These are phyloP conservation scores for Corinectria fuckeliana DNA, from an alignment of 2,329 filamentous ascomycete genomes.

Conservation along the genomic window DNA sequence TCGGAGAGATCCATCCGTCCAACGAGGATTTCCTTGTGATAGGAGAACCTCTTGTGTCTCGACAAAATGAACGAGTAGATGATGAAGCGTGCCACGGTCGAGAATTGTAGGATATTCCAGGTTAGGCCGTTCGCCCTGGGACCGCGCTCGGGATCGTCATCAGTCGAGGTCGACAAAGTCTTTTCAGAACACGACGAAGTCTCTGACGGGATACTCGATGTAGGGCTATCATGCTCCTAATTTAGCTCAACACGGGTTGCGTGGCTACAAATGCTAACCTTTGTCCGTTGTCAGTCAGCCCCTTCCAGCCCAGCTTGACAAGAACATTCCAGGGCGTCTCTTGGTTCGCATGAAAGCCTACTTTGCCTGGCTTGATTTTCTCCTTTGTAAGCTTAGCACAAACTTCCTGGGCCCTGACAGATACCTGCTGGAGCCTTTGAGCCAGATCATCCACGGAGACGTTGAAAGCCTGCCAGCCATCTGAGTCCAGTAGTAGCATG, in stretches of 20 bases:
- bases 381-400: background rate
- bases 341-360: background rate
- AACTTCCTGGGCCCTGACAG: background rate
- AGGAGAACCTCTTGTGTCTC: background rate
- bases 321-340: background rate
- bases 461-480: background rate
- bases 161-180: background rate
- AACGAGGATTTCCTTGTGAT: background rate
- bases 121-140: background rate
- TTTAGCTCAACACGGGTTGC: background rate
- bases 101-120: background rate
- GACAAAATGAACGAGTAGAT: background rate
- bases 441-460: background rate
- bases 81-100: background rate
- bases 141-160: background rate
- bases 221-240: background rate
- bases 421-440: background rate
- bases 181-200: background rate
- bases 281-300: background rate
- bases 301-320: background rate
- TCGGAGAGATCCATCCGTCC: background rate
- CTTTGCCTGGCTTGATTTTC: background rate
- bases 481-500: background rate
- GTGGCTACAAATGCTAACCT: background rate
- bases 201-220: background rate